Conservation (phyloP, 768 basidiomycete species). For the Boletus subcaerulescens region DNA sequence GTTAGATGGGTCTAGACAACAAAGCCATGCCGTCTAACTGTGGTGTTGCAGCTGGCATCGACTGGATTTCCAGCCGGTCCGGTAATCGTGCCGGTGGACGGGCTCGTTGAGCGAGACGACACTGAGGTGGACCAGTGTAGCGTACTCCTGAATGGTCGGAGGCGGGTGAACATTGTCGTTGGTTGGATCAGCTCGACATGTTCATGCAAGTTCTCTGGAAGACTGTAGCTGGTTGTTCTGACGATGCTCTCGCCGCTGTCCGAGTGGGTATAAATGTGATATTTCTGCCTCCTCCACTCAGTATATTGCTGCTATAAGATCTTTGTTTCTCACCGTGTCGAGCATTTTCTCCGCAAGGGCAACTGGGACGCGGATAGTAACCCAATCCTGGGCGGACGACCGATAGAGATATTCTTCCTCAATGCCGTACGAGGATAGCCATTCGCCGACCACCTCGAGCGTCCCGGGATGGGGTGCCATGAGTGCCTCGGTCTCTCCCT, state of each 20-base stretch:
- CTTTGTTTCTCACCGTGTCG: constrained; percentile 48
- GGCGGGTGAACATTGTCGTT: constrained; percentile 62
- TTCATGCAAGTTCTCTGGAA: constrained; percentile 54
- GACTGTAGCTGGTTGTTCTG: constrained; percentile 67
- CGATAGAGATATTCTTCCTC: constrained; percentile 44
- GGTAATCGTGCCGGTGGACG: constrained; percentile 17
- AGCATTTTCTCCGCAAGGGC: constrained; percentile 65
- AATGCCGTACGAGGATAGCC: constrained; percentile 59
- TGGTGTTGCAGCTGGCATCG: constrained; percentile 46
- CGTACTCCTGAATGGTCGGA: constrained; percentile 41
- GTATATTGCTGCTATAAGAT: not conserved
- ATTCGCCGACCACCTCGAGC: constrained; percentile 52
- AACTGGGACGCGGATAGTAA: constrained; percentile 57
- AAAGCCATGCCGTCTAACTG: constrained; percentile 10
- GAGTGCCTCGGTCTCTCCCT: constrained; percentile 61
- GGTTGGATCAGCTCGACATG: constrained; percentile 72
- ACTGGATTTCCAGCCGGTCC: constrained; percentile 37
- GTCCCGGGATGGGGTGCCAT: constrained; percentile 57
- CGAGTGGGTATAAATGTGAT: constrained; percentile 57
- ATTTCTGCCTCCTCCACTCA: constrained; percentile 41
- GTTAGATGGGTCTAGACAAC: not conserved
- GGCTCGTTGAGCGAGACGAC: not conserved
- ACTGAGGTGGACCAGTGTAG: constrained; percentile 31
- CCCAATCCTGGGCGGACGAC: constrained; percentile 70
- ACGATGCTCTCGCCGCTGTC: constrained; percentile 52